Percentiles rank a stretch among this genome's conserved stretches.
phyloP scores from a whole-genome alignment of 2,329 filamentous ascomycete species.

The Ophiobolus disseminans region DNA sequence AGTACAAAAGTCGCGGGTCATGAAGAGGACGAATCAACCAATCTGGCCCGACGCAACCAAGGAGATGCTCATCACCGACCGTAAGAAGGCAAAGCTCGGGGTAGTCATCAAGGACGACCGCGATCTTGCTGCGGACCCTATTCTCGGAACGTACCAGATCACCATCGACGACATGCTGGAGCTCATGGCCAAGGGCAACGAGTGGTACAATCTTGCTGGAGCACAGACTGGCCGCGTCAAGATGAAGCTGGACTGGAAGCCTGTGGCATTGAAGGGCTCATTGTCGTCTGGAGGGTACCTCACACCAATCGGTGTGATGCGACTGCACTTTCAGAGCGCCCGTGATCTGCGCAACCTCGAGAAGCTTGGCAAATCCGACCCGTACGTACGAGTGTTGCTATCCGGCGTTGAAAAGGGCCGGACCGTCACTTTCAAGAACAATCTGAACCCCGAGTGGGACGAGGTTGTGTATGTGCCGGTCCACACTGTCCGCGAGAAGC shows the following conservation, averaged over 20 bases:
- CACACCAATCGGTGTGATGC: slow-evolving; percentile 92
- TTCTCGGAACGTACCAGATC: slow-evolving; percentile 92
- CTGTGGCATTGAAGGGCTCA: slow-evolving; percentile 83
- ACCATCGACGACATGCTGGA: slow-evolving; percentile 93
- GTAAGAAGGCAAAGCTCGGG: slow-evolving; percentile 87
- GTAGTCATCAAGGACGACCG: slow-evolving; percentile 95
- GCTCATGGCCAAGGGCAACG: slow-evolving; percentile 87
- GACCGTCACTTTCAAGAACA: slow-evolving; percentile 95
- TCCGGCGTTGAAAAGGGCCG: slow-evolving; percentile 90
- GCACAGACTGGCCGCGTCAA: slow-evolving; percentile 85
- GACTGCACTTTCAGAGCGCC: slow-evolving; percentile 87
- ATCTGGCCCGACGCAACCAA: slow-evolving; percentile 94
- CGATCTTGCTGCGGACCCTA: slow-evolving; percentile 80
- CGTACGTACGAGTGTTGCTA: slow-evolving; percentile 86
- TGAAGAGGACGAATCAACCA: slow-evolving; percentile 97
- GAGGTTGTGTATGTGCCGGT: slow-evolving; percentile 94
- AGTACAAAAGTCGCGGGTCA: slow-evolving; percentile 84
- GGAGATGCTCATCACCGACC: slow-evolving; percentile 93
- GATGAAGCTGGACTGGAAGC: slow-evolving; percentile 93
- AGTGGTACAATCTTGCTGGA: slow-evolving; percentile 91
- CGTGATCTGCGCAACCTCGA: slow-evolving; percentile 88
- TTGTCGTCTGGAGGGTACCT: slow-evolving; percentile 84
- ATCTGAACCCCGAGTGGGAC: slow-evolving; percentile 93
- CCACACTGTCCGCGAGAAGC: slow-evolving; percentile 81
- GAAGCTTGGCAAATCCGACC: slow-evolving; percentile 94